Percentiles rank a stretch among this genome's conserved stretches.
These are phyloP conservation scores for Encephalitozoon hellem DNA, from an alignment of 371 early-diverging fungal genomes.

Conservation along the genomic window DNA sequence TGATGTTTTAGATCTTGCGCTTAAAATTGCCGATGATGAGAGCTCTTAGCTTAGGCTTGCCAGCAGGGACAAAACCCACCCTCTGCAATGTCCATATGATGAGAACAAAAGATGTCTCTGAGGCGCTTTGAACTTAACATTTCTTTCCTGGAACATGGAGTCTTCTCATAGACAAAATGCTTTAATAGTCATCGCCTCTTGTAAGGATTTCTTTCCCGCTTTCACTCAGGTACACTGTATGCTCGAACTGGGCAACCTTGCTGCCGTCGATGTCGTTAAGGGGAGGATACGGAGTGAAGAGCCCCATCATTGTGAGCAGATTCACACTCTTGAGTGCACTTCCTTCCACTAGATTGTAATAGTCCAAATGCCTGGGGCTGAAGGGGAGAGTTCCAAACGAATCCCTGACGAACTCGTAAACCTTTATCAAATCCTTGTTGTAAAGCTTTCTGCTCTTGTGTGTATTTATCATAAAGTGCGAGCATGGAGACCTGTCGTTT, in stretches of 20 bases:
- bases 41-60: background rate
- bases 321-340: slow-evolving; percentile 67
- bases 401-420: slow-evolving; percentile 75
- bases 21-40: background rate
- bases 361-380: slow-evolving; percentile 88
- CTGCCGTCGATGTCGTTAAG: slow-evolving; percentile 76
- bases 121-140: background rate
- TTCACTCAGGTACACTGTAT: slow-evolving; percentile 84
- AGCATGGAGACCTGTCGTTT: slow-evolving; percentile 78
- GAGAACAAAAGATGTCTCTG: background rate
- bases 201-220: slow-evolving; percentile 80
- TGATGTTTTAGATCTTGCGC: background rate
- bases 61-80: slow-evolving; percentile 9
- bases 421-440: slow-evolving; percentile 69
- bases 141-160: too few relatives aligned
- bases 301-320: slow-evolving; percentile 72
- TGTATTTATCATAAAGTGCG: slow-evolving; percentile 73
- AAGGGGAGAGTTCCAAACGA: slow-evolving; percentile 91
- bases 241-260: slow-evolving; percentile 94
- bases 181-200: slow-evolving; percentile 65
- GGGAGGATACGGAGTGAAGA: slow-evolving; percentile 83
- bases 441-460: slow-evolving; percentile 1
- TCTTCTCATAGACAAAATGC: too few relatives aligned
- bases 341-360: slow-evolving; percentile 74
- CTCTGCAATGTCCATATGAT: slow-evolving; percentile 13